Evolutionary conservation across 768 basidiomycete genomes (phyloP).

Genomic region (Lyophyllum atratum): DNA sequence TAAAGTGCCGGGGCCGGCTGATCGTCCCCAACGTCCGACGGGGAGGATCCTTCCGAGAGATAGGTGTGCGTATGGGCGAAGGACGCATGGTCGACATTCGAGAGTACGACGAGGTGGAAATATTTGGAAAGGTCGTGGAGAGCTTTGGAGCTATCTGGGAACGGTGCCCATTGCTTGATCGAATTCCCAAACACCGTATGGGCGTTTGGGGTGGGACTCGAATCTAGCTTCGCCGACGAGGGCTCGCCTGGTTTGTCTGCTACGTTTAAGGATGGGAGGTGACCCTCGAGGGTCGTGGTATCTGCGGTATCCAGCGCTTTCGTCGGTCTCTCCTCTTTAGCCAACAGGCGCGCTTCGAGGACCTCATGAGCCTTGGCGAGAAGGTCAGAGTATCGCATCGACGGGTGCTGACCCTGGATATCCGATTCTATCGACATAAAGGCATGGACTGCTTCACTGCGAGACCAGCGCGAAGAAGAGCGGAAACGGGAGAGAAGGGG

Average conservation of each 20-base stretch:
- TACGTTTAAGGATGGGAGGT: conserved; percentile 7
- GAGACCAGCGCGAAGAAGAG: conserved; percentile 43
- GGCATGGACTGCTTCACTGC: conserved; percentile 51
- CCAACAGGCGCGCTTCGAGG: conserved; percentile 36
- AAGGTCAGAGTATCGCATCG: conserved; percentile 61
- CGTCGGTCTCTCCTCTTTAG: conserved; percentile 24
- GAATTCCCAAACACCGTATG: conserved; percentile 61
- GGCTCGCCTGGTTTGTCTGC: conserved; percentile 8
- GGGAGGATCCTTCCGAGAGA: conserved; percentile 44
- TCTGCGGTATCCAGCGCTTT: neutral
- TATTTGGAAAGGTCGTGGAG: conserved; percentile 58
- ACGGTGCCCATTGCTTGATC: conserved; percentile 62
- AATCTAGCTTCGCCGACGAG: conserved; percentile 19
- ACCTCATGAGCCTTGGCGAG: conserved; percentile 50
- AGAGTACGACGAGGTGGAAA: conserved; percentile 73
- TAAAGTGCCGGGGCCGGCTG: conserved; percentile 19
- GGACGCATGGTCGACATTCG: conserved; percentile 71
- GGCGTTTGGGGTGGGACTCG: conserved; percentile 19
- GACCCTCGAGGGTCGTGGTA: conserved; percentile 20
- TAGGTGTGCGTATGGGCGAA: conserved; percentile 61
- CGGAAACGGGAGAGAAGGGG: conserved; percentile 50
- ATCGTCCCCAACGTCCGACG: conserved; percentile 6
- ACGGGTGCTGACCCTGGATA: conserved; percentile 58
- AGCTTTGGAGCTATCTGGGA: conserved; percentile 65
- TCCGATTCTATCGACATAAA: conserved; percentile 56